Base-by-base conservation (phyloP, 2,329 filamentous ascomycete genomes). In the Dactylellina leptospora region DNA sequence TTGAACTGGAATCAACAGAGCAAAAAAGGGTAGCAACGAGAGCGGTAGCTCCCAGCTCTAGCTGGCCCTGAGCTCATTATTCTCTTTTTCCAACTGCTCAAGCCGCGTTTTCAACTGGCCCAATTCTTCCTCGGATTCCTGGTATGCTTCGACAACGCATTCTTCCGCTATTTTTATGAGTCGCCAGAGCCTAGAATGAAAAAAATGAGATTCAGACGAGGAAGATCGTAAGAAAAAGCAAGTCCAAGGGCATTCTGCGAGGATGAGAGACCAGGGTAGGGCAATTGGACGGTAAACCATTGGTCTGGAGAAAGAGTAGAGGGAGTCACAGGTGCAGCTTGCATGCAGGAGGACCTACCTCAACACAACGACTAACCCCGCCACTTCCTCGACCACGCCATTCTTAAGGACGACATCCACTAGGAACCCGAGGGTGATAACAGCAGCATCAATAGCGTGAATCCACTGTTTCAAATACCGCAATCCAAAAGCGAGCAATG, bases 141-240 rank as follows among this genome's bases (percentile, higher is more conserved):
- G 55, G 44, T 56, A 61, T 28, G 60, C 69, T 51, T 73, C 69
- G 23, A 68, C 69, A 45, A 68, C 55, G 61, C 60, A 61, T 62
- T 73, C 61, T 42, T 73, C 69, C 40, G 69, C 69, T 10, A 73
- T 68, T 55, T 68, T 62, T 23, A 66, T 44, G 42, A 68, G 54
- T 28, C 61, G 60, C 61, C 61, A 68, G 11, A 68, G 50, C 47
- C 61, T 68, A 59, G 23, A 23, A 60, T 18, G 18, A 16, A n/a
- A 40, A 40, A 9, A n/a, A 1, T 38, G 27, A n/a, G 20, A 27
- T 48, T 55, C 60, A 60, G 54, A 50, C 38, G 36, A 58, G 51
- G 40, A 33, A 38, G 27, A 38, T 50, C 45, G 22, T 38, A 23
- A 36, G 28, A 27, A 58, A 16, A 18, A 54, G 50, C 9, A 23